These are phyloP conservation scores for Mortierella sp. DNA, from an alignment of 371 early-diverging fungal species.

Conservation along the genomic window DNA sequence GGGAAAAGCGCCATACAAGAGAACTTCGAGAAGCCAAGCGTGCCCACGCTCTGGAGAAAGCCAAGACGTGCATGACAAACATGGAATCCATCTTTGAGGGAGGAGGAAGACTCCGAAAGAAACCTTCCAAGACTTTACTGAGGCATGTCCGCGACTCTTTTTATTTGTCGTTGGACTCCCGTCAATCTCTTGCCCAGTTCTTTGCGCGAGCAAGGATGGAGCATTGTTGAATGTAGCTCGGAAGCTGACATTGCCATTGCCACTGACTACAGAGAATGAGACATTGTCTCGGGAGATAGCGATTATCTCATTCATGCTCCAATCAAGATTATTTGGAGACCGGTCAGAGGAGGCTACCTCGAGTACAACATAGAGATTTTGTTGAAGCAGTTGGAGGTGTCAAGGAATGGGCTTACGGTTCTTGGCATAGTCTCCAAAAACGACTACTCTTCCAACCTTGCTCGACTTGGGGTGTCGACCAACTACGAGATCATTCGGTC, in stretches of 20 bases:
- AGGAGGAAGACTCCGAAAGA: neutral
- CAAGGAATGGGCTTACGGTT: neutral
- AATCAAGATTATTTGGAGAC: constrained; percentile 4
- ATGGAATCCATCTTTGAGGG: neutral
- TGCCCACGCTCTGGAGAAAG: neutral
- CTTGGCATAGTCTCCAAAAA: constrained; percentile 1
- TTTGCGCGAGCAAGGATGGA: constrained; percentile 3
- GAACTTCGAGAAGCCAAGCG: constrained; percentile 2
- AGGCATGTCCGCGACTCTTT: constrained; percentile 1
- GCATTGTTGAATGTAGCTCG: constrained; percentile 1
- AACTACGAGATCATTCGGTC: no score
- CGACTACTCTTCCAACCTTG: constrained; percentile 6
- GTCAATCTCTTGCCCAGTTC: neutral
- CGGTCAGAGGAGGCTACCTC: neutral
- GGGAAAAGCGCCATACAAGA: constrained; percentile 4
- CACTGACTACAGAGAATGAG: neutral
- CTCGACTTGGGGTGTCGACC: neutral
- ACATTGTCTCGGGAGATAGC: constrained; percentile 10
- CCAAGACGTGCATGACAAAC: neutral
- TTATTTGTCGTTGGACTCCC: neutral
- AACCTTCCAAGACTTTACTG: neutral
- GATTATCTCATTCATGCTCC: neutral
- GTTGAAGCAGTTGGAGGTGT: neutral
- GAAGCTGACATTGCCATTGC: constrained; percentile 7
- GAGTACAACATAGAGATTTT: neutral